phyloP scores from a whole-genome alignment of 805 yeast genomes.

The Schizosaccharomyces octosporus region DNA sequence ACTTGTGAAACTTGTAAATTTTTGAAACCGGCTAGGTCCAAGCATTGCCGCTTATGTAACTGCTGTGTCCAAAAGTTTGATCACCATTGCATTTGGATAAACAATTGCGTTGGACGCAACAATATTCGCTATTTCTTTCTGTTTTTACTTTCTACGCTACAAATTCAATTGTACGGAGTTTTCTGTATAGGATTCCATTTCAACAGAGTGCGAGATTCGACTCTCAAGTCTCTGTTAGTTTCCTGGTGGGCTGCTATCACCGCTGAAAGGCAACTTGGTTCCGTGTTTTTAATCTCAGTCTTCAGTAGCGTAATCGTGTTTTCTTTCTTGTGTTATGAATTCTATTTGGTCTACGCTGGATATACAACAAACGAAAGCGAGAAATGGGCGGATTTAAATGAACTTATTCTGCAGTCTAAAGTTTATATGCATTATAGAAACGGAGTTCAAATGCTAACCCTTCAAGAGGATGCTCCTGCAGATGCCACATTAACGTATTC shows the following conservation, averaged over 20 bases:
- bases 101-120: slow-evolving; percentile 33
- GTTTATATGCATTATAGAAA: slow-evolving; percentile 8
- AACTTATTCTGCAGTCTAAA: slow-evolving; percentile 20
- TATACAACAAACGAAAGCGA: slow-evolving; percentile 51
- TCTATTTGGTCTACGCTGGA: slow-evolving; percentile 32
- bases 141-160: slow-evolving; percentile 27
- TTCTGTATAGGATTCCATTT: slow-evolving; percentile 4
- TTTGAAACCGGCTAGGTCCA: slow-evolving; percentile 32
- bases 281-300: slow-evolving; percentile 14
- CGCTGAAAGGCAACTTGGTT: slow-evolving; percentile 12
- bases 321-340: slow-evolving; percentile 23
- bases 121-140: slow-evolving; percentile 37
- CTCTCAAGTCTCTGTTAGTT: neutral
- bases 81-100: slow-evolving; percentile 41
- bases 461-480: neutral
- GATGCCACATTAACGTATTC: neutral
- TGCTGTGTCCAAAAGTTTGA: slow-evolving; percentile 25
- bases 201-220: neutral
- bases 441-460: neutral
- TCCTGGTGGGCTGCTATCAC: neutral
- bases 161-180: slow-evolving; percentile 22
- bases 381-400: slow-evolving; percentile 45
- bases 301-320: slow-evolving; percentile 21
- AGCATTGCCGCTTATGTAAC: slow-evolving; percentile 31
- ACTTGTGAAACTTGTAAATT: slow-evolving; percentile 25